These are phyloP conservation scores for Boechera divaricarpa DNA, from an alignment of 345 rosid species.

Conservation along the genomic window DNA sequence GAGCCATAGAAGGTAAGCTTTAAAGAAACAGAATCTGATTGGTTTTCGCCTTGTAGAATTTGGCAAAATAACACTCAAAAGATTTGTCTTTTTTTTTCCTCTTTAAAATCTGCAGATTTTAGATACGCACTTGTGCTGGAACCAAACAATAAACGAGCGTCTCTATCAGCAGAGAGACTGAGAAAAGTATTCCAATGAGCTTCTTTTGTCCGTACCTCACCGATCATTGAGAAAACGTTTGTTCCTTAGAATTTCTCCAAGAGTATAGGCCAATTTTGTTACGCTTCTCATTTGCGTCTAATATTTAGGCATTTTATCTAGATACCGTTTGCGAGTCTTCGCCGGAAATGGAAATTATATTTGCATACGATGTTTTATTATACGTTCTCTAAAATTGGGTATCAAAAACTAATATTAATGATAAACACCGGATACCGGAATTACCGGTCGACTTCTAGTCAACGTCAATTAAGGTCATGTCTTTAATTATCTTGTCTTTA, in stretches of 20 bases:
- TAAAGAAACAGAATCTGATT: background rate
- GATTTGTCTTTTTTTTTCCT: background rate
- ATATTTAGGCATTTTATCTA: slow-evolving; percentile 29
- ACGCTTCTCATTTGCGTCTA: slow-evolving; percentile 2
- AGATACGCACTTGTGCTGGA: slow-evolving; percentile 83
- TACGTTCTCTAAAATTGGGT: slow-evolving; percentile 27
- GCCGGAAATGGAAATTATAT: slow-evolving; percentile 22
- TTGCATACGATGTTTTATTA: background rate
- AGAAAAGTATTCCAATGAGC: slow-evolving; percentile 57
- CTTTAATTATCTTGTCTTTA: slow-evolving; percentile 6
- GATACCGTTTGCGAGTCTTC: slow-evolving; percentile 8
- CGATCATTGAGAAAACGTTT: slow-evolving; percentile 21
- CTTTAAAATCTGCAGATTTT: slow-evolving; percentile 64
- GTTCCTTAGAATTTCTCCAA: slow-evolving; percentile 25
- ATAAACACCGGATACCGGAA: slow-evolving; percentile 24
- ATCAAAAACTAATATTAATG: slow-evolving; percentile 7
- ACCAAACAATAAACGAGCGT: slow-evolving; percentile 93
- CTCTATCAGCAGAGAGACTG: slow-evolving; percentile 75
- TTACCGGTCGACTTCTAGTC: slow-evolving; percentile 31
- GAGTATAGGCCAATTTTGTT: slow-evolving; percentile 47
- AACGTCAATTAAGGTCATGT: slow-evolving; percentile 3
- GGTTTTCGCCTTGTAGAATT: background rate
- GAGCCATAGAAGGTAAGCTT: slow-evolving; percentile 81
- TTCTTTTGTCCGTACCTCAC: slow-evolving; percentile 11
- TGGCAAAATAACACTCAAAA: background rate